Conservation (phyloP, 495 filamentous ascomycete genomes). For the Xylaria palmicola region DNA sequence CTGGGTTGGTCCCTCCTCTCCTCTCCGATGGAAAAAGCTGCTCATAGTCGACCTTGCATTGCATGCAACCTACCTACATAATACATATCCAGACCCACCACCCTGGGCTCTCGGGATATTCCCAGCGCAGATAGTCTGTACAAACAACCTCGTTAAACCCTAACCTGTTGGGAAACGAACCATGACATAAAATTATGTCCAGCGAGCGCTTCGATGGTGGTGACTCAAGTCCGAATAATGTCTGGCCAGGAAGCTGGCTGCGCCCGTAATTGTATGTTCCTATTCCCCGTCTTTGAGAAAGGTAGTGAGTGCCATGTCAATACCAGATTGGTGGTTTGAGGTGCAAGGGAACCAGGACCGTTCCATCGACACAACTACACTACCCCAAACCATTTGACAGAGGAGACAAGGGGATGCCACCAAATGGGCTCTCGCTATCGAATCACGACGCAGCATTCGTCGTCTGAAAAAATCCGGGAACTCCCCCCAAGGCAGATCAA, state of each 20-base stretch:
- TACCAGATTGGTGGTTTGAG: not conserved
- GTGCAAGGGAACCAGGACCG: not conserved
- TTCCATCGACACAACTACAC: not conserved
- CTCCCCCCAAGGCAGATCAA: constrained; percentile 1
- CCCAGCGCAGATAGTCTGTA: not conserved
- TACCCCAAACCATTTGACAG: not conserved
- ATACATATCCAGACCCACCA: not conserved
- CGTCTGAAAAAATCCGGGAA: not conserved
- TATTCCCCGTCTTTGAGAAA: not conserved
- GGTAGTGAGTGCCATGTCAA: not conserved
- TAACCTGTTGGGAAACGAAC: not conserved
- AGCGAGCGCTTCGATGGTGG: not conserved
- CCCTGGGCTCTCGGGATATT: not conserved
- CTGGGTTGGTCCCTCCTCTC: too few relatives aligned
- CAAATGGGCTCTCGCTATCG: not conserved
- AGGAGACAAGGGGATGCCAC: not conserved
- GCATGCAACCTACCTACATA: not conserved
- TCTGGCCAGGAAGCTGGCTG: not conserved
- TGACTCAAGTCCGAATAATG: not conserved
- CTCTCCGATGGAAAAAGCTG: not conserved
- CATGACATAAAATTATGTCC: constrained; percentile 1
- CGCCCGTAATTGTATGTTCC: not conserved
- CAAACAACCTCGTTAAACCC: not conserved
- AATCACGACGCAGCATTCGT: not conserved
- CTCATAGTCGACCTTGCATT: constrained; percentile 6